Percentiles rank a stretch among this genome's conserved stretches.
Evolutionary conservation across 352 stramenopile species (phyloP).

Genomic region (Globisporangium abappressorium): DNA sequence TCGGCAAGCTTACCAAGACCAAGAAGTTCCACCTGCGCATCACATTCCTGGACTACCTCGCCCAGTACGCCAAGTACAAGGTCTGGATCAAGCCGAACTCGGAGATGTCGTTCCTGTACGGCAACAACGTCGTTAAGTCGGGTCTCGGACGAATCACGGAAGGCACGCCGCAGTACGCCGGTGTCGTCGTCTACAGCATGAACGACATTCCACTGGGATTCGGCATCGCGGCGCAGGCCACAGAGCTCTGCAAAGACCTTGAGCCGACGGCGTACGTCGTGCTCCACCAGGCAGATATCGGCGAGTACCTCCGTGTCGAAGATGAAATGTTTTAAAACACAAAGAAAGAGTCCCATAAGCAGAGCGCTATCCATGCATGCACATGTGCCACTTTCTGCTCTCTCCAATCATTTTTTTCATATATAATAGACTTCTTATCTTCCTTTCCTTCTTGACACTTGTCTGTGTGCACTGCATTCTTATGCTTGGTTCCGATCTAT

Average conservation of each 20-base stretch:
- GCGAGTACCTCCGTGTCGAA: constrained; percentile 98
- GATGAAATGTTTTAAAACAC: constrained; percentile 94
- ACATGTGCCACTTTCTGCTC: not conserved
- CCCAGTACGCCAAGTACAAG: constrained; percentile 99
- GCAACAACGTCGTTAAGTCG: constrained; percentile 99
- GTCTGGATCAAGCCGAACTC: constrained; percentile 99
- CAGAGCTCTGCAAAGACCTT: constrained; percentile 94
- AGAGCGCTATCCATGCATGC: not conserved
- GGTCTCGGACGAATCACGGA: constrained; percentile 98
- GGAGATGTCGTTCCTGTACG: constrained; percentile 99
- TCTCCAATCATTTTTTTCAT: constrained; percentile 26
- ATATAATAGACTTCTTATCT: constrained; percentile 57
- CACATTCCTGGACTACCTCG: constrained; percentile 97
- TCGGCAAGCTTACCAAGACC: constrained; percentile 99
- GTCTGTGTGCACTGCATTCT: not conserved
- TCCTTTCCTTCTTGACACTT: constrained; percentile 15
- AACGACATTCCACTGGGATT: constrained; percentile 98
- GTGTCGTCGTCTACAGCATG: constrained; percentile 98
- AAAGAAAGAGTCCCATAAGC: not conserved
- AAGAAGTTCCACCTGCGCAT: constrained; percentile 99
- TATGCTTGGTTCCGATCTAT: constrained; percentile 17
- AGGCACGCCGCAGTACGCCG: constrained; percentile 96
- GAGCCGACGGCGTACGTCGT: constrained; percentile 97
- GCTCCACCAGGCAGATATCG: constrained; percentile 98
- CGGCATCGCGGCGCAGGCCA: constrained; percentile 95